A percentile compares a stretch with the other conserved stretches of the same genome.
Evolutionary conservation across 768 basidiomycete genomes (phyloP).

Genomic region (Boletus tylopilopsis): DNA sequence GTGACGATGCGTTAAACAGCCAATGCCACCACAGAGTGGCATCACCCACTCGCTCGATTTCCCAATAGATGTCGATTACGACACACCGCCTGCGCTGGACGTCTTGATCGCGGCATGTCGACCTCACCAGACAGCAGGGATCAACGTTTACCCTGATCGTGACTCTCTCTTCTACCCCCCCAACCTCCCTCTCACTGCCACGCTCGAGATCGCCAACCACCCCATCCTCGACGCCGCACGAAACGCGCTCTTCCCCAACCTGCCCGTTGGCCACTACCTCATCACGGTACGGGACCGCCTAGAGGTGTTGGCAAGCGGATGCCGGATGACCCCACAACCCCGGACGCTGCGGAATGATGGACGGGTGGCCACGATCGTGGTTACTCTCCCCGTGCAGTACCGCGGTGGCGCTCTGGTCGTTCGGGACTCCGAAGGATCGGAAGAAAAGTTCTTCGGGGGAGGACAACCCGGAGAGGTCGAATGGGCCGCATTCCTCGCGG

Average conservation of each 20-base stretch:
- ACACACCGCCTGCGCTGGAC: conserved; percentile 72
- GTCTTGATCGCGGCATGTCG: conserved; percentile 73
- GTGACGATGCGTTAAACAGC: neutral
- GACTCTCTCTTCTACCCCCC: conserved; percentile 73
- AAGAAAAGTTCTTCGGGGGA: conserved; percentile 60
- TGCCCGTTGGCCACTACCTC: conserved; percentile 68
- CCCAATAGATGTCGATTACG: conserved; percentile 73
- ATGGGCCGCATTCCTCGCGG: conserved; percentile 72
- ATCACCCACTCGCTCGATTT: conserved; percentile 81
- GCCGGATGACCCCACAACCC: conserved; percentile 53
- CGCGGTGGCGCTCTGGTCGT: conserved; percentile 65
- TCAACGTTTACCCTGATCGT: conserved; percentile 51
- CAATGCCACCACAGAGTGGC: conserved; percentile 48
- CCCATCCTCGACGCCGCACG: conserved; percentile 78
- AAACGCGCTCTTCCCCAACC: conserved; percentile 64
- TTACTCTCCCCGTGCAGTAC: conserved; percentile 73
- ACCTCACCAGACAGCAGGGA: conserved; percentile 54
- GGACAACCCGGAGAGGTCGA: conserved; percentile 68
- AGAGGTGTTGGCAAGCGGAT: conserved; percentile 62
- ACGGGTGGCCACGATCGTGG: conserved; percentile 65
- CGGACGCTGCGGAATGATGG: conserved; percentile 57
- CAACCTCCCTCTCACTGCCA: conserved; percentile 66
- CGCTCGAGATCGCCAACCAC: conserved; percentile 77
- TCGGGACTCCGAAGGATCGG: conserved; percentile 48
- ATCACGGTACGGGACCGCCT: conserved; percentile 64